phyloP scores from a whole-genome alignment of 169 alveolate species.

The Babesia bigemina region DNA sequence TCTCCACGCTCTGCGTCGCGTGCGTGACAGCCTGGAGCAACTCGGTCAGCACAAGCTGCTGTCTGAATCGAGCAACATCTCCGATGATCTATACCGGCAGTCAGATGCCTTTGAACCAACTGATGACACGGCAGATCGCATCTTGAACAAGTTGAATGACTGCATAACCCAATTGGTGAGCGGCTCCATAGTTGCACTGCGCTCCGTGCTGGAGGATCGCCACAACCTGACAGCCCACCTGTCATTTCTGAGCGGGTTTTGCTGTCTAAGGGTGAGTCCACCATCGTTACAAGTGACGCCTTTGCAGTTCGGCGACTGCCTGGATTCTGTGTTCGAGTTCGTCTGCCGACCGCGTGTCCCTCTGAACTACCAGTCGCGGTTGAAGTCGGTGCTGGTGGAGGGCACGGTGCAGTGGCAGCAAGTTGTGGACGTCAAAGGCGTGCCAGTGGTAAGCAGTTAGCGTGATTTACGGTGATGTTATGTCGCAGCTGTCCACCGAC shows the following conservation, averaged over 20 bases:
- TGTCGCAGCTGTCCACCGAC: not conserved
- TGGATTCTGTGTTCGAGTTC: constrained; percentile 25
- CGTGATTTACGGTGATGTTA: not conserved
- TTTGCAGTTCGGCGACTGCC: constrained; percentile 38
- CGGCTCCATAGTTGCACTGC: not conserved
- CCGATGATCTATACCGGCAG: not conserved
- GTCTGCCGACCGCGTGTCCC: constrained; percentile 18
- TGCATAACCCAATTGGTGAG: not conserved
- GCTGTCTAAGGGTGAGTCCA: constrained; percentile 29
- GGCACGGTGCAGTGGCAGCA: constrained; percentile 1
- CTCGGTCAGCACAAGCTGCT: not conserved
- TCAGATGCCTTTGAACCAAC: not conserved
- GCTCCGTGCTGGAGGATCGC: constrained; percentile 6
- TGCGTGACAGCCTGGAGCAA: not conserved
- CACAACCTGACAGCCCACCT: constrained; percentile 11
- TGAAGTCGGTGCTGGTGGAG: constrained; percentile 4
- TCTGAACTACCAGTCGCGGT: constrained; percentile 24
- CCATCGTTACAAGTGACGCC: not conserved
- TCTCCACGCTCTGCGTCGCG: not conserved
- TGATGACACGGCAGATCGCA: not conserved
- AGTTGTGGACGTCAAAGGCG: not conserved
- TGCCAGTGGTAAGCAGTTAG: not conserved
- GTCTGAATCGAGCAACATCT: not conserved
- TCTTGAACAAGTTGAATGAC: not conserved
- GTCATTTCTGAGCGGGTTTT: constrained; percentile 17